Evolutionary conservation across 2,329 filamentous ascomycete species (phyloP), one percentile per base, ranked within the genome.

Genomic region (Shiraia bambusicola): DNA sequence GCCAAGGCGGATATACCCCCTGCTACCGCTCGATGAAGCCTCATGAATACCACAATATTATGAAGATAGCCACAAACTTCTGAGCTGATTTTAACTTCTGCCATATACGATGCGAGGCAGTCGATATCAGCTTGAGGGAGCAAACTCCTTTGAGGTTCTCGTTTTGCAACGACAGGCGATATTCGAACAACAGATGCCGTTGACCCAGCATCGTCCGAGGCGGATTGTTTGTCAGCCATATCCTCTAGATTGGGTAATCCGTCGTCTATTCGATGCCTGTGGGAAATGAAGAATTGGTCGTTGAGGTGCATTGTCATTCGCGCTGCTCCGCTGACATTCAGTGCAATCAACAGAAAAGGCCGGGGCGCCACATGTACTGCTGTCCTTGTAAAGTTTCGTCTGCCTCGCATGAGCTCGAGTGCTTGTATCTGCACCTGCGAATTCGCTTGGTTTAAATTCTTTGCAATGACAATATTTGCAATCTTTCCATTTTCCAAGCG

Each of bases 281-380:
- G 91, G 0, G 88, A 92, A 43, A 97, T 83, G 63, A 90, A 88
- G 53, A 97, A 85, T 50, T 87, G 82, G 45, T 97, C 89, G 57
- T 90, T 94, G 40, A 78, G 53, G 53, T 77, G 75, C 29, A 66
- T 61, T 2, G 59, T 68, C 32, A 77, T 50, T 13, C 65, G 58
- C 7, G 49, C 44, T 13, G 66, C 61, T 6, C 56, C 62, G 12
- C 71, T 69, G 2, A 59, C 45, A n/a, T 90, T 72, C n/a, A 95
- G 72, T 1, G 88, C 85, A 22, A 95, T 73, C 50, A 96, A 83
- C 17, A 96, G 72, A 62, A 96, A 95, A 19, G 82, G 79, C 60
- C 83, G 84, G 0, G 90, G 89, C 0, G 87, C 85, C 27, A 78
- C 75, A 56, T 94, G 83, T 31, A 89, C 81, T 14, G 83, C 82